A percentile compares a stretch with the other conserved stretches of the same genome.
Conservation (phyloP, 257 asterid species). For the Przewalskia tangutica region DNA sequence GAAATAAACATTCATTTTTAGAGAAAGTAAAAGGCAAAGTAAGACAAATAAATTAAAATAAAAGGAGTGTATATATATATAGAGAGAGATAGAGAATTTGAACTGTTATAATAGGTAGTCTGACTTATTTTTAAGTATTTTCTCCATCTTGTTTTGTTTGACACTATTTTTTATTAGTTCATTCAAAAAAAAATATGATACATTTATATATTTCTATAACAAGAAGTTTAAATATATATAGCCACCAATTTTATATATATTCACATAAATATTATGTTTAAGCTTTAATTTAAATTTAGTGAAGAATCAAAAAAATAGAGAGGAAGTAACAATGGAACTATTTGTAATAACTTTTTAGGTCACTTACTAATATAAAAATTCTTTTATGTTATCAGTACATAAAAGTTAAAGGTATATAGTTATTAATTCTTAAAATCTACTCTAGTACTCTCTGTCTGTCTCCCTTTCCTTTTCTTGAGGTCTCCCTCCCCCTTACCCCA, state of each 20-base stretch:
- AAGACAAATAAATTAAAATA: too few relatives aligned
- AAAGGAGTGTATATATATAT: too few relatives aligned
- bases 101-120: neutral
- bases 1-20: too few relatives aligned
- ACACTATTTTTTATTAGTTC: neutral
- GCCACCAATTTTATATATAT: neutral
- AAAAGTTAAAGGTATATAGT: neutral
- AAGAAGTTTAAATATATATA: neutral
- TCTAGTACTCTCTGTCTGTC: neutral
- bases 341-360: neutral
- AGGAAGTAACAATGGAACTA: neutral
- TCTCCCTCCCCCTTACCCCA: constrained; percentile 13
- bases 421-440: neutral
- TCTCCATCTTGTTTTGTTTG: neutral
- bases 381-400: neutral
- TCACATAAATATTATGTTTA: too few relatives aligned
- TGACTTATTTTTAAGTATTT: neutral
- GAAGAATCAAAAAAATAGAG: too few relatives aligned
- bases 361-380: neutral
- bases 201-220: neutral
- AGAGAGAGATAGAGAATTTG: too few relatives aligned
- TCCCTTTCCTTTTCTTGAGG: constrained; percentile 5
- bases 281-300: too few relatives aligned
- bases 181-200: neutral
- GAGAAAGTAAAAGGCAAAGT: too few relatives aligned